Base-by-base conservation (phyloP, 148 eudicot genomes). In the Diospyros kaki region DNA sequence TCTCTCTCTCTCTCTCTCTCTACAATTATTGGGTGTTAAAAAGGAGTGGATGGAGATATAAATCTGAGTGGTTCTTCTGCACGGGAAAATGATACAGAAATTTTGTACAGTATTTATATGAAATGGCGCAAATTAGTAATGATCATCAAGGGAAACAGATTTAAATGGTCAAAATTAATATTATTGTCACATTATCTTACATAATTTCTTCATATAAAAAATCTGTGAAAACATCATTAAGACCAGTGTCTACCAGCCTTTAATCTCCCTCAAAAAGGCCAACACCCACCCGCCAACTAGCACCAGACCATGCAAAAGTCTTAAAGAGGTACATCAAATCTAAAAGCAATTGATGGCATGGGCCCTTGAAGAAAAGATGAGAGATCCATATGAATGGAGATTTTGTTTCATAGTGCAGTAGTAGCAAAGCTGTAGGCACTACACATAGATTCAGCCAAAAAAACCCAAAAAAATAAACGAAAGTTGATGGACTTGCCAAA, bases 321-420 rank as follows among this genome's bases (percentile, higher is more conserved):
- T 11, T 10, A 4, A n/a, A 3, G 10, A 4, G 62, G 17, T 4
- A 58, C 3, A 55, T 55, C 11, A 3, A 55, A n/a, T 10, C 28
- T 14, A 28, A 58, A 28, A 58, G 60, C 14, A 28, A 58, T 17
- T 14, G 61, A 58, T 60, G 64, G 2, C 28, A 6, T 66, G 70
- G 70, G 41, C 10, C 70, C 54, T 66, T 2, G 2, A 12, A 48
- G 52, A 48, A 46, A 46, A 45, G 59, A 56, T 56, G 0, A 66
- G 0, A 66, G 70, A 46, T 46, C 70, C 71, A 68, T 0, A 68
- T 68, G 42, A 50, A 68, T 68, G 42, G 28, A 51, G 58, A 10
- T 68, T 50, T 68, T 68, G 71, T 68, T 48, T 50, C 71, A 50
- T 50, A 50, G 71, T 68, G 58, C 42, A 51, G 71, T 48, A 28